phyloP scores from a whole-genome alignment of 2,329 filamentous ascomycete species.

The Chrysoporthe deuterocubensis region DNA sequence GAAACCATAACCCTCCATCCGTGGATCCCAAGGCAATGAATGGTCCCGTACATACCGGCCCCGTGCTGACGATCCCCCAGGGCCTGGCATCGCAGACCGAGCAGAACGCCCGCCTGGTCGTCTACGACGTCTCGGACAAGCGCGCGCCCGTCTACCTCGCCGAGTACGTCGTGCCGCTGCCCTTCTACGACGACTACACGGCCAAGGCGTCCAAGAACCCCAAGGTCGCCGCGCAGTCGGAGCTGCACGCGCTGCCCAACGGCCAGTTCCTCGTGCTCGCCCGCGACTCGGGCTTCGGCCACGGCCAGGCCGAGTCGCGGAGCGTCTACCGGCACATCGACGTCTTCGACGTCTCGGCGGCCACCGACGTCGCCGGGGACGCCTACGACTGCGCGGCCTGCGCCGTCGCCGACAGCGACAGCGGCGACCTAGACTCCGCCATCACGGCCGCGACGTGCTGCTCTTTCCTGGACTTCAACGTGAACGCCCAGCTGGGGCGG shows the following conservation, averaged over 20 bases:
- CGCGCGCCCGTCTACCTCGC: conserved; percentile 51
- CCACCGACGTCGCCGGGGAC: conserved; percentile 62
- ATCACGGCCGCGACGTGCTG: conserved; percentile 67
- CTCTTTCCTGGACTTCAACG: conserved; percentile 69
- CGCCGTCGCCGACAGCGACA: conserved; percentile 37
- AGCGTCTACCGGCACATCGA: conserved; percentile 72
- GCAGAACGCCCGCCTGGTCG: conserved; percentile 62
- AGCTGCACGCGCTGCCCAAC: conserved; percentile 66
- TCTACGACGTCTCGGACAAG: conserved; percentile 52
- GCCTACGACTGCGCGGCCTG: conserved; percentile 44
- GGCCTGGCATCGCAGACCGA: conserved; percentile 20
- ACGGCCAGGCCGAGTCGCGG: conserved; percentile 53
- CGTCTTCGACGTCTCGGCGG: conserved; percentile 65
- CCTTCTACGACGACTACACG: conserved; percentile 57
- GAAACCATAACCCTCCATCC: neutral
- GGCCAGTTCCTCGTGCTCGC: conserved; percentile 70
- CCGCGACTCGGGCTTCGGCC: conserved; percentile 65
- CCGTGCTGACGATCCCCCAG: neutral
- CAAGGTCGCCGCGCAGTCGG: conserved; percentile 67
- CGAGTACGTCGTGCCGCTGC: conserved; percentile 70
- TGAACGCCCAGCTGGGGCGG: conserved; percentile 64
- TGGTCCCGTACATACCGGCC: neutral
- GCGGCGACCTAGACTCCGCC: conserved; percentile 55
- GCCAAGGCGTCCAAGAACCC: conserved; percentile 42
- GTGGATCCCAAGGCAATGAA: neutral